Evolutionary conservation across 2,329 filamentous ascomycete genomes (phyloP), one percentile per base, ranked within the genome.

Genomic region (Xylaria sp.): DNA sequence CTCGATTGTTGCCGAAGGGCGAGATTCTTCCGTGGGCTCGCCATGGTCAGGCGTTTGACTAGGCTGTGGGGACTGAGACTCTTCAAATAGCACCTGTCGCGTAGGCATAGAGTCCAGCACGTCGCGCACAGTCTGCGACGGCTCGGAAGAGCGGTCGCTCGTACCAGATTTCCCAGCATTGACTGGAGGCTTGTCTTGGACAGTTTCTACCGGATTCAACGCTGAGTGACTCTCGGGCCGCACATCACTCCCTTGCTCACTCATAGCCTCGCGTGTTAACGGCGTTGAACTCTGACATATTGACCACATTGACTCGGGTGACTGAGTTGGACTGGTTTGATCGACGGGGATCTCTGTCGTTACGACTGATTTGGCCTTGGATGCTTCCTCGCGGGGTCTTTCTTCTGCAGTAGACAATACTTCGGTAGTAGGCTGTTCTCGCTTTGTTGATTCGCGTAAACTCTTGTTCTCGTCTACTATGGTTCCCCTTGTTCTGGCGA

Each of bases 401-500:
- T 51, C 62, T 44, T 67, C 46, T 5, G n/a, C 15, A 18, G 34
- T 13, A 7, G 20, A 32, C 6, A 39, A 28, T 46, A 39, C n/a
- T 55, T 55, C 55, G 5, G 15, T 28, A 2, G 34, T 28, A 3
- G 48, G 70, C 28, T 72, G 67, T 58, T 78, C 72, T 59, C 59
- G 74, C 23, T 68, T 70, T 18, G 68, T 58, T 4, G 58, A 57
- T 18, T 62, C 62, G 51, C 55, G 72, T 63, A 65, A 72, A 59
- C 69, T 73, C 72, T 74, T 75, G 71, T 70, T 64, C 12, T 70
- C 72, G 69, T 83, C 81, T 5, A 88, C 79, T 7, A 83, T 82
- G 2, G 85, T 84, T 3, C 84, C 87, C 65, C 80, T 85, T 1
- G 84, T 80, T 73, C 86, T 84, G 12, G 83, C 82, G 74, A 90